These are phyloP conservation scores for Fraxinus dipetala DNA, from an alignment of 305 asterid species.

Conservation along the genomic window DNA sequence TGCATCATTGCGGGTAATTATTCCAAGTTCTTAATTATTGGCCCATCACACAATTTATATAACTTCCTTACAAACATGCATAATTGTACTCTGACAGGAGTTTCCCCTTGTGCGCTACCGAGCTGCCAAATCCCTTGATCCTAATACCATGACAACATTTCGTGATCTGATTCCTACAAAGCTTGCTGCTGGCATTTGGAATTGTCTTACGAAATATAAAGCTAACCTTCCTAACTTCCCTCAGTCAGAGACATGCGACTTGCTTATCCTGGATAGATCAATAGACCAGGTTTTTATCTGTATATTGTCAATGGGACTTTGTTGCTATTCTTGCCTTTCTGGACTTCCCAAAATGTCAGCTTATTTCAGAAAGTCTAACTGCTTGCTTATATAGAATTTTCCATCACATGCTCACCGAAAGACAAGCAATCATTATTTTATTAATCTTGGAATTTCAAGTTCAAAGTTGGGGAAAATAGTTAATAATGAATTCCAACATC, in stretches of 20 bases:
- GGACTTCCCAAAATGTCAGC: background rate
- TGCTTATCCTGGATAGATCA: constrained; percentile 95
- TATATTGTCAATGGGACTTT: background rate
- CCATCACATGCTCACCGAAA: background rate
- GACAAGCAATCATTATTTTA: background rate
- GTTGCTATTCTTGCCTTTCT: background rate
- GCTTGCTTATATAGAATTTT: background rate
- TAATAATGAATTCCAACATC: background rate
- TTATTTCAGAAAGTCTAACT: background rate
- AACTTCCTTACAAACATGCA: constrained; percentile 4
- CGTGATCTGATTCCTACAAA: constrained; percentile 95
- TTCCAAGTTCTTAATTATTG: constrained; percentile 6
- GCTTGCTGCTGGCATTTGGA: constrained; percentile 97
- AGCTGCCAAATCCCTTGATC: constrained; percentile 92
- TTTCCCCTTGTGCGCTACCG: constrained; percentile 92
- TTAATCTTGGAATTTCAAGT: background rate
- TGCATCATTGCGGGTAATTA: constrained; percentile 81
- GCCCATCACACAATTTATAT: constrained; percentile 8
- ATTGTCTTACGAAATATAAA: constrained; percentile 83
- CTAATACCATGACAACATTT: constrained; percentile 85
- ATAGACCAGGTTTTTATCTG: constrained; percentile 74
- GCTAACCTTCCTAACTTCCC: constrained; percentile 76
- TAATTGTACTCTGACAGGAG: constrained; percentile 61
- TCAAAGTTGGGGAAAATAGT: background rate
- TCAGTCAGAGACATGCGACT: constrained; percentile 93